Evolutionary conservation across 192 early-diverging fungal species (phyloP), one percentile per base, ranked within the genome.

Genomic region (Mortierella hygrophila): DNA sequence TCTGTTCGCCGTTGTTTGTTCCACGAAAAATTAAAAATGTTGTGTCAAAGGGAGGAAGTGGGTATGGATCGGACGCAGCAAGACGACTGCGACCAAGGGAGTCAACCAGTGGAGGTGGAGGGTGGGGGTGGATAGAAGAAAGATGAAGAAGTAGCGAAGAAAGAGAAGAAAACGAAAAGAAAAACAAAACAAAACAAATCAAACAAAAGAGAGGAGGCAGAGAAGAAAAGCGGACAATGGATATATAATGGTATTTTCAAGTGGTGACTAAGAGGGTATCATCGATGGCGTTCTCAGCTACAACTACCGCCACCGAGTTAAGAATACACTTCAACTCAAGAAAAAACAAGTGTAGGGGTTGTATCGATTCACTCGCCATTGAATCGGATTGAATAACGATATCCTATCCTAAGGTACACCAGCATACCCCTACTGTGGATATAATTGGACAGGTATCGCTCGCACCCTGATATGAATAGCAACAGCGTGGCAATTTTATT

Each of bases 1-100:
- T 83, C 77, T 83, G 82, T 75, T 78, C 82, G 72, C 77, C 47
- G 55, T 47, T 74, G 71, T 80, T 80, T 77, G 81, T 83, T 72
- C 63, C 75, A 83, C 81, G 77, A 83, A 76, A 46, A 46, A n/a
- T 41, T 21, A 65, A 46, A 65, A 46, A 16, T 32, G 41, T 3
- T 57, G 55, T 42, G 18, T 65, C 44, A 46, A 38, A 52, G 47
- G 52, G 68, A 68, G 21, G 75, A n/a, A 13, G 18, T 18, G 35
- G 77, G 69, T 73, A 21, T 65, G 60, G 60, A 65, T 57, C 63
- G 55, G 32, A 37, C 54, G 47, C 44, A 72, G 44, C 57, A 78
- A 47, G 47, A 18, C 35, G 40, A 75, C 54, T 37, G 49, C 74
- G 74, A 60, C 74, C 74, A 75, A 52, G 72, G 42, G 42, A 44